phyloP scores from a whole-genome alignment of 1,284 basidiomycete species.

The Pyrrhoderma lamaoense region DNA sequence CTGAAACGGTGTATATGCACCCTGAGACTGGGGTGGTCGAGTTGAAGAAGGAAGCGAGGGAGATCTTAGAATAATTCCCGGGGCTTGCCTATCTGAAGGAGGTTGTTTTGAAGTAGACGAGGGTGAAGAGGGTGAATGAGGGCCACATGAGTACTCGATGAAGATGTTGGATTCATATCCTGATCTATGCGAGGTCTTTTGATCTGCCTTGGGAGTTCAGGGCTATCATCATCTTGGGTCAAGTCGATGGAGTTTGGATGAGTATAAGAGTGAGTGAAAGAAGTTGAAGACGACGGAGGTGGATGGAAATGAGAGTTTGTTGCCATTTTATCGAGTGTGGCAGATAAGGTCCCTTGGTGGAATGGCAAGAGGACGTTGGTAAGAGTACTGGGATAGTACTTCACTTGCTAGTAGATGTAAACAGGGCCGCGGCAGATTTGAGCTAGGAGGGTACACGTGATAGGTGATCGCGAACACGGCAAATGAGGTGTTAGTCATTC shows the following conservation, averaged over 20 bases:
- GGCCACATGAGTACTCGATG: slow-evolving; percentile 11
- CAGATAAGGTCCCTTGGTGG: too few species aligned
- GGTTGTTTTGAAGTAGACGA: slow-evolving; percentile 21
- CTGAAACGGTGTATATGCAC: slow-evolving; percentile 40
- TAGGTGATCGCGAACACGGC: not conserved
- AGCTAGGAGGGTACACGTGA: slow-evolving; percentile 1
- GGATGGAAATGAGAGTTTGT: slow-evolving; percentile 2
- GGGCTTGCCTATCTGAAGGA: slow-evolving; percentile 13
- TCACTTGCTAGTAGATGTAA: too few species aligned
- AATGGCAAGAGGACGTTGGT: too few species aligned
- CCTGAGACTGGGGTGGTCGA: slow-evolving; percentile 17
- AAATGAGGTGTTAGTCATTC: not conserved
- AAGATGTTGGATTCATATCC: slow-evolving; percentile 13
- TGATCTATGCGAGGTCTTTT: slow-evolving; percentile 37
- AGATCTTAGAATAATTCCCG: not conserved
- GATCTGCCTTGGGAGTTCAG: slow-evolving; percentile 29
- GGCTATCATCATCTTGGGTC: slow-evolving; percentile 47
- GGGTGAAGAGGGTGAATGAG: slow-evolving; percentile 16
- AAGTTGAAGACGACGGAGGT: slow-evolving; percentile 13
- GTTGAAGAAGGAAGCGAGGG: slow-evolving; percentile 12
- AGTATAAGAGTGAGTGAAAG: slow-evolving; percentile 7
- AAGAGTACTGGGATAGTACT: too few species aligned
- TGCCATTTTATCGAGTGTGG: too few species aligned
- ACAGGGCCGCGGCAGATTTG: too few species aligned
- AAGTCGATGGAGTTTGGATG: slow-evolving; percentile 49